phyloP scores from a whole-genome alignment of 2,329 filamentous ascomycete genomes.

The Ophiostoma sp. region DNA sequence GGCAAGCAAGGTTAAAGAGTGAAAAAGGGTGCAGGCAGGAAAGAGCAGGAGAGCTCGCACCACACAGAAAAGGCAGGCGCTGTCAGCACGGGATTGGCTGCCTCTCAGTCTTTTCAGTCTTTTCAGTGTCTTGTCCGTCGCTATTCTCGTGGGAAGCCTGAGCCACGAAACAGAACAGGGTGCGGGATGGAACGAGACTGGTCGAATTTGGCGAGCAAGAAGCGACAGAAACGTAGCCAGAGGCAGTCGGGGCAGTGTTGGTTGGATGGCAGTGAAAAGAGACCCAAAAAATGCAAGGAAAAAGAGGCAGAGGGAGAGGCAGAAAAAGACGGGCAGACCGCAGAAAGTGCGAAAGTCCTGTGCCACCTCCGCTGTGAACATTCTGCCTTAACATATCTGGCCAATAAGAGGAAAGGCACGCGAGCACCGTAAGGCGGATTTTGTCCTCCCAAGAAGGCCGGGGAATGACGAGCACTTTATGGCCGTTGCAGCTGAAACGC shows the following conservation, averaged over 20 bases:
- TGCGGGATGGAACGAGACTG: neutral
- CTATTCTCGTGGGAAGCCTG: neutral
- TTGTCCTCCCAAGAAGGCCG: neutral
- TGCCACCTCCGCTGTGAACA: neutral
- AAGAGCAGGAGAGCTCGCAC: neutral
- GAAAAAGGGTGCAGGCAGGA: neutral
- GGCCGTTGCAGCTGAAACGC: conserved; percentile 1
- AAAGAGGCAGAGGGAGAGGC: neutral
- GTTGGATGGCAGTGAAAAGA: neutral
- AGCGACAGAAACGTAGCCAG: too few relatives aligned
- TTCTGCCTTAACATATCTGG: conserved; percentile 12
- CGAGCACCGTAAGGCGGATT: conserved; percentile 18
- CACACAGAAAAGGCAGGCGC: neutral
- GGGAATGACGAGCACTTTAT: neutral
- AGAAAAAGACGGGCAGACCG: neutral
- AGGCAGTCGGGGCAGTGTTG: neutral
- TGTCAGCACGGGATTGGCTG: conserved; percentile 14
- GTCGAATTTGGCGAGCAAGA: neutral
- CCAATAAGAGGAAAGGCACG: conserved; percentile 15
- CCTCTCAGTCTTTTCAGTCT: conserved; percentile 4
- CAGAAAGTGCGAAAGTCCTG: neutral
- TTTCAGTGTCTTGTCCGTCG: neutral
- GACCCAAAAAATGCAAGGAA: neutral
- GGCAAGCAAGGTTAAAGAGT: neutral
- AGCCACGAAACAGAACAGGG: neutral